phyloP scores from a whole-genome alignment of 2,329 filamentous ascomycete species.

The Simplicillium sp. region DNA sequence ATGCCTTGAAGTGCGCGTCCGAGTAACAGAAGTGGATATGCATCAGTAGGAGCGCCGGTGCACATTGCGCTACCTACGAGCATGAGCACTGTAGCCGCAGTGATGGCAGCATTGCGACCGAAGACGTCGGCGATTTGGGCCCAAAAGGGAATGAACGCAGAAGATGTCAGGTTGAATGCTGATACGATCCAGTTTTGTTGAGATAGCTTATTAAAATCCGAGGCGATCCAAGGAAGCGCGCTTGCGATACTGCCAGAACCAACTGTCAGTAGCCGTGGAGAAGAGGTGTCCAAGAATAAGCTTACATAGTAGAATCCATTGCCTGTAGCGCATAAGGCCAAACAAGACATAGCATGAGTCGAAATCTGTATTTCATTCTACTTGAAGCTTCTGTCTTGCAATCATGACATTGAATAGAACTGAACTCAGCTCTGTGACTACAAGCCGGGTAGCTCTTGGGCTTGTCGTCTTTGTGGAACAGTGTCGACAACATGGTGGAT shows the following conservation, averaged over 20 bases:
- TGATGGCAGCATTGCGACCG: conserved; percentile 49
- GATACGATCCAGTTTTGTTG: conserved; percentile 63
- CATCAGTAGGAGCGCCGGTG: conserved; percentile 41
- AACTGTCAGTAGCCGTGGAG: no score
- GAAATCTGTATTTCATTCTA: conserved; percentile 1
- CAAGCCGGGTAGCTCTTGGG: background rate
- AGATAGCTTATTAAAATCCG: conserved; percentile 49
- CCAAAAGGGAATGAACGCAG: conserved; percentile 58
- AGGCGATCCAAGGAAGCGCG: conserved; percentile 44
- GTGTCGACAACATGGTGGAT: background rate
- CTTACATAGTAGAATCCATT: conserved; percentile 5
- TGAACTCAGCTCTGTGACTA: background rate
- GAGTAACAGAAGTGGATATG: conserved; percentile 50
- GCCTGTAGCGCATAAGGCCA: conserved; percentile 6
- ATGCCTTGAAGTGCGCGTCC: conserved; percentile 56
- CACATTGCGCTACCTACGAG: conserved; percentile 53
- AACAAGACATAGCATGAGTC: conserved; percentile 4
- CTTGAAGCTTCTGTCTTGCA: background rate
- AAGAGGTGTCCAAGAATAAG: background rate
- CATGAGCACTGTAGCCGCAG: conserved; percentile 46
- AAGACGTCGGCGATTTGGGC: conserved; percentile 57
- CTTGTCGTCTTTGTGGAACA: background rate
- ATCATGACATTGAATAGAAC: background rate
- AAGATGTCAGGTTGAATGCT: conserved; percentile 57
- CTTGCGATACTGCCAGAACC: conserved; percentile 27